Conservation (phyloP, 805 yeast species). For the Ogataea haglerorum region DNA sequence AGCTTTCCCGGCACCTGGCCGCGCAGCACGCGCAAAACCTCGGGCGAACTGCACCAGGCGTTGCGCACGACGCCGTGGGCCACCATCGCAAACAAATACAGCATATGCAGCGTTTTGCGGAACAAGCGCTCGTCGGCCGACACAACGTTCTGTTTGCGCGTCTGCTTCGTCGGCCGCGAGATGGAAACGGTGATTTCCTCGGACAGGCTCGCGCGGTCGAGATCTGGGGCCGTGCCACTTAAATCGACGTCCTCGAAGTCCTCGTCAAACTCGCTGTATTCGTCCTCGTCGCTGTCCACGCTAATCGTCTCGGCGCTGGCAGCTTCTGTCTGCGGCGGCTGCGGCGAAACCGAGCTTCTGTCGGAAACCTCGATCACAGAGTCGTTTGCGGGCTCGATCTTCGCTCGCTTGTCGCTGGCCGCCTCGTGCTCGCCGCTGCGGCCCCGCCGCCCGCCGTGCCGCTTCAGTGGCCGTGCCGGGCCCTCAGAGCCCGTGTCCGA, state of each 20-base stretch:
- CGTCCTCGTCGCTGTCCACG: constrained; percentile 16
- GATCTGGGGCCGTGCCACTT: constrained; percentile 13
- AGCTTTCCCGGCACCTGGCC: constrained; percentile 46
- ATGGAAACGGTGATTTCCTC: constrained; percentile 24
- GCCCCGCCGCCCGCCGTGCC: neutral
- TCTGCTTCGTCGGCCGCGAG: constrained; percentile 18
- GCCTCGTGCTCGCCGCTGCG: no score
- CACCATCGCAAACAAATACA: constrained; percentile 55
- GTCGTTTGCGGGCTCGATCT: neutral
- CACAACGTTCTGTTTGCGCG: constrained; percentile 34
- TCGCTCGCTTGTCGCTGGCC: neutral
- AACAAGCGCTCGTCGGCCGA: constrained; percentile 51
- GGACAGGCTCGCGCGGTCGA: neutral
- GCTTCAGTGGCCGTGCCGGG: neutral
- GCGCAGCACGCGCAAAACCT: constrained; percentile 39
- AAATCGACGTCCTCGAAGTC: constrained; percentile 38
- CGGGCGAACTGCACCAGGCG: constrained; percentile 61
- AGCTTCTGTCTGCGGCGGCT: neutral
- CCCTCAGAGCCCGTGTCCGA: constrained; percentile 12
- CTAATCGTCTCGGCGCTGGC: neutral
- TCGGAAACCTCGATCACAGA: neutral
- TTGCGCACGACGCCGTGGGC: constrained; percentile 69
- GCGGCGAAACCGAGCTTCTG: neutral
- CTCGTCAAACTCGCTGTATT: constrained; percentile 20
- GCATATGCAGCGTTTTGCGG: constrained; percentile 56